Evolutionary conservation across 2,329 filamentous ascomycete species (phyloP).

Genomic region (Chaetomium strumarium): DNA sequence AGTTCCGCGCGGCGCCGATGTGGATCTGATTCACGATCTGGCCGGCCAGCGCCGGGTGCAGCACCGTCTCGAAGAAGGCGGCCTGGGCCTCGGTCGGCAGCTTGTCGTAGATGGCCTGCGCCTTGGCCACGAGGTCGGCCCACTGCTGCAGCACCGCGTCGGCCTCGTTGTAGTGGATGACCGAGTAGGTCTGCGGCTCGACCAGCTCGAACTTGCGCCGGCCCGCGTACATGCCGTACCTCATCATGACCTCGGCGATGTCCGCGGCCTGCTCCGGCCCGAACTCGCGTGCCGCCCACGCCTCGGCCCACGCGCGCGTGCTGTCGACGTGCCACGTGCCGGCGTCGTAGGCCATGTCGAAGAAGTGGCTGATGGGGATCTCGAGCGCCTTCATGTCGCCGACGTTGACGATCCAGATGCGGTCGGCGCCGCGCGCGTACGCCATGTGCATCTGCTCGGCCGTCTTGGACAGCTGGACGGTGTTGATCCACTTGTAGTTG

Average conservation of each 20-base stretch:
- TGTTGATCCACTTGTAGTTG: slow-evolving; percentile 58
- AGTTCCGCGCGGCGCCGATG: slow-evolving; percentile 45
- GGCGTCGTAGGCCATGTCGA: slow-evolving; percentile 63
- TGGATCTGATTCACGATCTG: slow-evolving; percentile 50
- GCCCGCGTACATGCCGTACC: slow-evolving; percentile 50
- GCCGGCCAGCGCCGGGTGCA: slow-evolving; percentile 55
- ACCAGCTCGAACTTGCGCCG: slow-evolving; percentile 59
- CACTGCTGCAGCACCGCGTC: slow-evolving; percentile 52
- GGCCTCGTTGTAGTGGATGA: slow-evolving; percentile 60
- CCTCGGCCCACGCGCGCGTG: slow-evolving; percentile 49
- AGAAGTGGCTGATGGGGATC: slow-evolving; percentile 60
- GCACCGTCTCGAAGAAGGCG: slow-evolving; percentile 57
- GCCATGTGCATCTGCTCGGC: slow-evolving; percentile 56
- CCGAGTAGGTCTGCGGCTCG: slow-evolving; percentile 51
- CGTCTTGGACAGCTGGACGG: slow-evolving; percentile 55
- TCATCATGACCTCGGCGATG: slow-evolving; percentile 47
- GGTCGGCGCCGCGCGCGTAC: slow-evolving; percentile 50
- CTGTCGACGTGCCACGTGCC: slow-evolving; percentile 50
- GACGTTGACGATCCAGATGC: slow-evolving; percentile 63
- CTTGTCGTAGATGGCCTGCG: slow-evolving; percentile 50
- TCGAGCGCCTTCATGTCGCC: slow-evolving; percentile 61
- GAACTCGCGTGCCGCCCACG: slow-evolving; percentile 51
- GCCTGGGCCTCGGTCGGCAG: slow-evolving; percentile 46
- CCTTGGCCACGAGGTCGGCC: slow-evolving; percentile 45
- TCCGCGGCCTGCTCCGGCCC: slow-evolving; percentile 40